Conservation (phyloP, 805 yeast species). For the Limtongozyma cylindracea region DNA sequence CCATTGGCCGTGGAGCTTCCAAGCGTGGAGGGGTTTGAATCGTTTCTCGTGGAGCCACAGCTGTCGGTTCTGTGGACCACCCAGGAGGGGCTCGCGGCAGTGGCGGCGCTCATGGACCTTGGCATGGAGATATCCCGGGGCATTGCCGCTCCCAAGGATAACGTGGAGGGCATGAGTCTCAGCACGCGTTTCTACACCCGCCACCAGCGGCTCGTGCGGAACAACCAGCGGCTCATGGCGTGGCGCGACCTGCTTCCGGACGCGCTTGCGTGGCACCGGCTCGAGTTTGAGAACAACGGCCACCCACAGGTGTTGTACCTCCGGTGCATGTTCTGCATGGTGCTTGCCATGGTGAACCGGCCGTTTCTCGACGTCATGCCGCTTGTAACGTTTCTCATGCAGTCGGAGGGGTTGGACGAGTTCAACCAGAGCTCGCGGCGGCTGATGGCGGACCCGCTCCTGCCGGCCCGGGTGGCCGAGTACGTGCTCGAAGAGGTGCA, state of each 20-base stretch:
- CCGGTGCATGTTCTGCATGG: slow-evolving; percentile 2
- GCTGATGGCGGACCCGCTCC: too few species aligned
- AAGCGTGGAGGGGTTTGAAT: slow-evolving; percentile 2
- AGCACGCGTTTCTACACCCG: slow-evolving; percentile 1
- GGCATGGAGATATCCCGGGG: slow-evolving; percentile 2
- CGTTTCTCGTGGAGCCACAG: slow-evolving; percentile 2
- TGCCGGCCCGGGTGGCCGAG: too few species aligned
- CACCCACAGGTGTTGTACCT: slow-evolving; percentile 1
- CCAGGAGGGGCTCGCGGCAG: too few species aligned
- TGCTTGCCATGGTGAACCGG: slow-evolving; percentile 2
- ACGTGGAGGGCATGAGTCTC: slow-evolving; percentile 2
- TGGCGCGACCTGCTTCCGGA: slow-evolving; percentile 2
- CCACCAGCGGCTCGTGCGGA: slow-evolving; percentile 1
- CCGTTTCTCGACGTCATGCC: slow-evolving; percentile 2
- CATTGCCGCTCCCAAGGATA: slow-evolving; percentile 1
- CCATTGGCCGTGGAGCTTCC: slow-evolving; percentile 2
- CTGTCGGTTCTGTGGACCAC: slow-evolving; percentile 1
- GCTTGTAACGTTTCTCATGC: too few species aligned
- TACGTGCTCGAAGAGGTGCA: too few species aligned
- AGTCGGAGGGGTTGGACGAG: too few species aligned
- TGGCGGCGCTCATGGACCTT: slow-evolving; percentile 1
- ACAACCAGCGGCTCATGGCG: slow-evolving; percentile 1
- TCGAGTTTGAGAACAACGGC: slow-evolving; percentile 1
- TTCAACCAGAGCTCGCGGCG: too few species aligned
- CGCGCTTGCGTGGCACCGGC: slow-evolving; percentile 1